phyloP scores from a whole-genome alignment of 257 asterid species.

The Linaria vulgaris region DNA sequence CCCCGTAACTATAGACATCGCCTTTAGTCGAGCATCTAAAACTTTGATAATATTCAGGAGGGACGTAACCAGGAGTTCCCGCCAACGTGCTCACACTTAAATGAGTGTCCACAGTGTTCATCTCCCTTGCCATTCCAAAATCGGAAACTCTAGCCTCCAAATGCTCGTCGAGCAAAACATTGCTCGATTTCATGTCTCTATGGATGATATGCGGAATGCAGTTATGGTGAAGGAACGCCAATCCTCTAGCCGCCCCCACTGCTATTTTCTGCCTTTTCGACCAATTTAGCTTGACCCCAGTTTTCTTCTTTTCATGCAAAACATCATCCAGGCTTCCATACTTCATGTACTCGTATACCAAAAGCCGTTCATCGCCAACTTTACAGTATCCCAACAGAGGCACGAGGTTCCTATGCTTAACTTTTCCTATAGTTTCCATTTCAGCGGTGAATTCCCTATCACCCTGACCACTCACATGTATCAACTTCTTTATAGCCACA shows the following conservation, averaged over 20 bases:
- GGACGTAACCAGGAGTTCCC: constrained; percentile 96
- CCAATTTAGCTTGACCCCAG: constrained; percentile 76
- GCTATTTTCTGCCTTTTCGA: constrained; percentile 74
- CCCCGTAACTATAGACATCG: constrained; percentile 93
- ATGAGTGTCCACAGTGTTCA: constrained; percentile 92
- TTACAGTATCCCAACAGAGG: constrained; percentile 85
- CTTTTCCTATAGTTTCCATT: constrained; percentile 95
- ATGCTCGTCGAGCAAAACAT: constrained; percentile 78
- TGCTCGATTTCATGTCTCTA: constrained; percentile 96
- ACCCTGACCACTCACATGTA: constrained; percentile 85
- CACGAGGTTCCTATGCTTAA: constrained; percentile 84
- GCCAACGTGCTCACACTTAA: constrained; percentile 90
- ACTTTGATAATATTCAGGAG: constrained; percentile 94
- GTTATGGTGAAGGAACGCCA: constrained; percentile 85
- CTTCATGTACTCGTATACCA: constrained; percentile 95
- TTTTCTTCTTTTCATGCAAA: constrained; percentile 59
- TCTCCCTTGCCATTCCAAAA: constrained; percentile 90
- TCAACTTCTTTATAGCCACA: constrained; percentile 87
- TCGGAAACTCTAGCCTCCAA: constrained; percentile 90
- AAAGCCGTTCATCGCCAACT: constrained; percentile 80
- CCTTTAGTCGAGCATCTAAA: constrained; percentile 84
- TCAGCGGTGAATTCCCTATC: constrained; percentile 92
- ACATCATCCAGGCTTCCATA: constrained; percentile 87
- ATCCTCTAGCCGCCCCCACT: constrained; percentile 81
- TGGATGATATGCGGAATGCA: constrained; percentile 93